These are phyloP conservation scores for Megacollybia marginata DNA, from an alignment of 768 basidiomycete genomes.

Conservation along the genomic window DNA sequence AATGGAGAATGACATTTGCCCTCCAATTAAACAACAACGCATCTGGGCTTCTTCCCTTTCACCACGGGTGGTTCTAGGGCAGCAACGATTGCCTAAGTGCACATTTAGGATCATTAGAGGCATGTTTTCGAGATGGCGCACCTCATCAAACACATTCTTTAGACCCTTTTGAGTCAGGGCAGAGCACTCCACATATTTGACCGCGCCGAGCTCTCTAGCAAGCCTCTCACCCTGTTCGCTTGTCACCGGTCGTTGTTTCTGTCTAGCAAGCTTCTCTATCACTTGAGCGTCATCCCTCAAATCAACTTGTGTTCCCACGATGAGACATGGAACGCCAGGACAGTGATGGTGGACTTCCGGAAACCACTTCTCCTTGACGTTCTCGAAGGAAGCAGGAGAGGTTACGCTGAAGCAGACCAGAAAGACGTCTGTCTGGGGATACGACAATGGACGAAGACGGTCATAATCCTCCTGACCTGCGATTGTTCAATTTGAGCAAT, in stretches of 20 bases:
- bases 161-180: conserved; percentile 98
- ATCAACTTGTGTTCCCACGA: conserved; percentile 98
- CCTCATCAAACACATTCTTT: conserved; percentile 99
- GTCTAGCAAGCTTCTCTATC: conserved; percentile 89
- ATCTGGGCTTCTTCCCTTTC: conserved; percentile 69
- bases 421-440: conserved; percentile 99
- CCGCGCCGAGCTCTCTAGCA: conserved; percentile 94
- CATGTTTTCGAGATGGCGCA: conserved; percentile 30
- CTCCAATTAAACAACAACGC: conserved; percentile 73
- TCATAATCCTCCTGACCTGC: conserved; percentile 99
- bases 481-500: conserved; percentile 3
- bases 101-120: conserved; percentile 4
- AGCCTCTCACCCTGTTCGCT: conserved; percentile 88
- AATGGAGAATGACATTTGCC: background rate
- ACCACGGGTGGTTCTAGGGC: conserved; percentile 95
- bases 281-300: conserved; percentile 89
- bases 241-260: conserved; percentile 92
- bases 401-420: conserved; percentile 99
- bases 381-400: conserved; percentile 96
- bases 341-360: conserved; percentile 99
- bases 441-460: conserved; percentile 95
- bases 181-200: conserved; percentile 99
- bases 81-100: conserved; percentile 85
- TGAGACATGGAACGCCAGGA: conserved; percentile 97
- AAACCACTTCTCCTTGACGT: conserved; percentile 99